Evolutionary conservation across 768 basidiomycete genomes (phyloP).

Genomic region (Phaeotremella skinneri): DNA sequence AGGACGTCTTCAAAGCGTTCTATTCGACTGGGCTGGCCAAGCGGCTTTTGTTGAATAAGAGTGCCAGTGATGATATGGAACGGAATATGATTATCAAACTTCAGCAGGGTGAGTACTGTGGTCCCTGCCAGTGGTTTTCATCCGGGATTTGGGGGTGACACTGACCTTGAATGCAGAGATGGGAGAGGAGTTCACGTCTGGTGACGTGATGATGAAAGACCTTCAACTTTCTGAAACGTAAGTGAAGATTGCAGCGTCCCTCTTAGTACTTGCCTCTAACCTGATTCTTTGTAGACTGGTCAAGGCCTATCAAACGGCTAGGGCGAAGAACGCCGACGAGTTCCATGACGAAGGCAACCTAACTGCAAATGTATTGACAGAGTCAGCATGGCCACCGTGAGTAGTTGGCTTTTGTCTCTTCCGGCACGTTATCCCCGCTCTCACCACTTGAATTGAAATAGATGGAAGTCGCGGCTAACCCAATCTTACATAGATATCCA

Average conservation of each 20-base stretch:
- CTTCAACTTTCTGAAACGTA: constrained; percentile 57
- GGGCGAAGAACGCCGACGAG: constrained; percentile 57
- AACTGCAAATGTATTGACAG: constrained; percentile 52
- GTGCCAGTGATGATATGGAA: constrained; percentile 96
- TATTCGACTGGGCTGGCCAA: constrained; percentile 95
- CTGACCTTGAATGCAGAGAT: constrained; percentile 61
- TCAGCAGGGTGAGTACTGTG: constrained; percentile 68
- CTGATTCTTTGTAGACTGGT: constrained; percentile 22
- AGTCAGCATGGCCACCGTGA: constrained; percentile 44
- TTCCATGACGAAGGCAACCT: constrained; percentile 61
- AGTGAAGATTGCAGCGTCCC: constrained; percentile 15
- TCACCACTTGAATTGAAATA: constrained; percentile 8
- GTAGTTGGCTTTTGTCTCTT: background rate
- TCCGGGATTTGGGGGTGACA: background rate
- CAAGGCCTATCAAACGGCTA: constrained; percentile 40
- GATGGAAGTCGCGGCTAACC: too few species aligned
- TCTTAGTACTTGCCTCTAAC: background rate
- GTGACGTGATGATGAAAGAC: constrained; percentile 94
- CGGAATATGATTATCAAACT: constrained; percentile 70
- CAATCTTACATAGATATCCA: constrained; percentile 11
- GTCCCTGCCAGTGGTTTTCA: too few species aligned
- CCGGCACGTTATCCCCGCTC: constrained; percentile 18
- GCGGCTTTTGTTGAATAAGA: constrained; percentile 80
- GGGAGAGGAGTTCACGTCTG: constrained; percentile 91
- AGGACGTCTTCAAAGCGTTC: constrained; percentile 96